A percentile compares a stretch with the other conserved stretches of the same genome.
Evolutionary conservation across 2,329 filamentous ascomycete species (phyloP).

Genomic region (Aspergillus eucalypticola): DNA sequence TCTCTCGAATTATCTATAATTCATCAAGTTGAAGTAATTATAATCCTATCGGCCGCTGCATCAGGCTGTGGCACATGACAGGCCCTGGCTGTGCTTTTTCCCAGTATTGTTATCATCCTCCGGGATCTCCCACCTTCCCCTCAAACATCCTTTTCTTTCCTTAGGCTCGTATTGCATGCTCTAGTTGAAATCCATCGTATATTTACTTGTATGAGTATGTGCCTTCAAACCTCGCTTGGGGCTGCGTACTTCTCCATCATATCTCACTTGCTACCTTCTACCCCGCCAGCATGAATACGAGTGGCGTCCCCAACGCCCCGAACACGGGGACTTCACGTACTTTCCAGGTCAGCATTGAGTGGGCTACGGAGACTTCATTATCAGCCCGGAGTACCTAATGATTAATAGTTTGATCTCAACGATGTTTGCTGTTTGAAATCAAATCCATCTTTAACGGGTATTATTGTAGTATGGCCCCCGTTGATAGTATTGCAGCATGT

Average conservation of each 20-base stretch:
- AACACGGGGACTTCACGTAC: neutral
- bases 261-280: neutral
- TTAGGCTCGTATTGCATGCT: too few species aligned
- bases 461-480: conserved; percentile 18
- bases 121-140: neutral
- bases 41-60: neutral
- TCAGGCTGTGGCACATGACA: neutral
- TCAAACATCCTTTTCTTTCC: neutral
- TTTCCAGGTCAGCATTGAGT: neutral
- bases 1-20: too few species aligned
- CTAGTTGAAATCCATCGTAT: neutral
- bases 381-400: neutral
- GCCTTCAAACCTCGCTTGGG: neutral
- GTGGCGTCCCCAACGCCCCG: neutral
- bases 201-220: neutral
- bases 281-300: neutral
- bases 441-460: conserved; percentile 21
- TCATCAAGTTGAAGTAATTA: too few species aligned
- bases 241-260: neutral
- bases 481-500: neutral
- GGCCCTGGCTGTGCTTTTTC: neutral
- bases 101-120: neutral
- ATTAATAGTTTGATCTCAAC: conserved; percentile 19
- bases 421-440: conserved; percentile 25
- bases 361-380: too few species aligned